Conservation (phyloP, 1,284 basidiomycete species). For the Retiboletus flavoniger region DNA sequence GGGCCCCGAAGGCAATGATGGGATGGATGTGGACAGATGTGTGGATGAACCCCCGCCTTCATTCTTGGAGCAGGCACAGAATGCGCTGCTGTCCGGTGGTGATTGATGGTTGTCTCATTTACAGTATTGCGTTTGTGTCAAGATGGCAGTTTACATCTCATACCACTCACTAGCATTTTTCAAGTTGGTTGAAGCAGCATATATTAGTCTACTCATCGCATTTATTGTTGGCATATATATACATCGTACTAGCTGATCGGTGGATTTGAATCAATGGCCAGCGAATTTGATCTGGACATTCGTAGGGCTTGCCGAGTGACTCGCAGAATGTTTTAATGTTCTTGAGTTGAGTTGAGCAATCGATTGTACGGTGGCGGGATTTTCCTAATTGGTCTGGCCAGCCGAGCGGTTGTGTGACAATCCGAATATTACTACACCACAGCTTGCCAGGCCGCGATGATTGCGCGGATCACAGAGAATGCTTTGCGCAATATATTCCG, state of each 20-base stretch:
- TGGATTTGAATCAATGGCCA: background rate
- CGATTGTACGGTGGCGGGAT: background rate
- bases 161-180: slow-evolving; percentile 32
- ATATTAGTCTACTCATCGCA: slow-evolving; percentile 28
- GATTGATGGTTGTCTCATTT: slow-evolving; percentile 9
- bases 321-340: too few species aligned
- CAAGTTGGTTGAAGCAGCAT: slow-evolving; percentile 21
- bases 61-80: slow-evolving; percentile 14
- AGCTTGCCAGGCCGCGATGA: slow-evolving; percentile 43
- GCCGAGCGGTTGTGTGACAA: background rate
- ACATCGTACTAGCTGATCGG: slow-evolving; percentile 17
- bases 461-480: slow-evolving; percentile 48
- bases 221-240: slow-evolving; percentile 22
- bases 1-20: slow-evolving; percentile 3
- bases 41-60: slow-evolving; percentile 15
- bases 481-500: slow-evolving; percentile 40
- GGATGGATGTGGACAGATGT: slow-evolving; percentile 32
- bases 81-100: slow-evolving; percentile 5
- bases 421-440: background rate
- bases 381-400: slow-evolving; percentile 21
- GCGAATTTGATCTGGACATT: background rate
- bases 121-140: slow-evolving; percentile 8
- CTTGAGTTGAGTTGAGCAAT: too few species aligned
- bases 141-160: slow-evolving; percentile 22
- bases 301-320: background rate